Percentiles rank a stretch among this genome's conserved stretches.
Conservation (phyloP, 2,329 filamentous ascomycete species). For the Diplodia corticola region DNA sequence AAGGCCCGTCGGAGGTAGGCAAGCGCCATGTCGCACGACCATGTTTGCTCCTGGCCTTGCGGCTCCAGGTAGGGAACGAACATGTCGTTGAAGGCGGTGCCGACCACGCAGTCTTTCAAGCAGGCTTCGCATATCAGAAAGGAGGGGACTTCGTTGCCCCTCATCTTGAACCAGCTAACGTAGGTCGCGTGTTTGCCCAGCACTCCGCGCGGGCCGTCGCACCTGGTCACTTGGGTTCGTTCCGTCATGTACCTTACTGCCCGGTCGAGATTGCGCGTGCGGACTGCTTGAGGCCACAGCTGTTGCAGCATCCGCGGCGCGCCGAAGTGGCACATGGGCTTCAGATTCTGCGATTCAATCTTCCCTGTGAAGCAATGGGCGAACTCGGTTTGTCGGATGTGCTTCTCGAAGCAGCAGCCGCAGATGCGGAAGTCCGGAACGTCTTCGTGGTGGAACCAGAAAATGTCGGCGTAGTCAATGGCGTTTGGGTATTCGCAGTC, state of each 20-base stretch:
- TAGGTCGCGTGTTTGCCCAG: neutral
- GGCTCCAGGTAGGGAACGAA: neutral
- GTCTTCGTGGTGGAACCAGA: slow-evolving; percentile 1
- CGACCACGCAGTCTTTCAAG: neutral
- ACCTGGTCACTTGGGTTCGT: neutral
- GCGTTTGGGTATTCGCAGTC: neutral
- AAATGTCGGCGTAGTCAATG: neutral
- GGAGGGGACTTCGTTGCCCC: neutral
- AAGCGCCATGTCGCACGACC: neutral
- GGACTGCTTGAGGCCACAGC: neutral
- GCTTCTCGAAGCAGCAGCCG: slow-evolving; percentile 1
- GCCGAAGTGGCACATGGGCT: neutral
- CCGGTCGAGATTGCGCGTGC: neutral
- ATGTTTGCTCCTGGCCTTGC: neutral
- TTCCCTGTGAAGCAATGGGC: neutral
- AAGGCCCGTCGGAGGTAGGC: neutral
- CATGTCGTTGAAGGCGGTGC: neutral
- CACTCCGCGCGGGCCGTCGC: neutral
- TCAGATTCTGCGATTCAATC: neutral
- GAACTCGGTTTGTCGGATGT: neutral
- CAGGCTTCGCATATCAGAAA: slow-evolving; percentile 1
- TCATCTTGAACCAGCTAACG: neutral
- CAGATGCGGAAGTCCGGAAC: neutral
- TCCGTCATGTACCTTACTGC: neutral
- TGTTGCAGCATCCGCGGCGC: neutral